Percentiles rank a stretch among this genome's conserved stretches.
Conservation (phyloP, 495 filamentous ascomycete genomes). For the Aspergillus kassunensis region DNA sequence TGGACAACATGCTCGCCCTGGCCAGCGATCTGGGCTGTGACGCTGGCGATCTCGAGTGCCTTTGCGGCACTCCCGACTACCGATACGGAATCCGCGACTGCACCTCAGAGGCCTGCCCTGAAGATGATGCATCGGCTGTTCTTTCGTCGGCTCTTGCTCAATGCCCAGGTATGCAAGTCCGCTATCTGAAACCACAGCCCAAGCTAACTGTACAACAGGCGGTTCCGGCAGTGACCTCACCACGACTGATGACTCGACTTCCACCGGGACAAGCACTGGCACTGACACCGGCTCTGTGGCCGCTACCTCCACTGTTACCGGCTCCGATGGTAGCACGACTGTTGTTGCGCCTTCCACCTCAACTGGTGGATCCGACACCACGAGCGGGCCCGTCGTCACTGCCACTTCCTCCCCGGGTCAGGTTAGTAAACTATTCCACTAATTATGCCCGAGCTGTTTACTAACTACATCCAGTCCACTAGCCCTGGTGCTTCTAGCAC, state of each 20-base stretch:
- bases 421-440: neutral
- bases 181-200: neutral
- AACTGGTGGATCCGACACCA: constrained; percentile 10
- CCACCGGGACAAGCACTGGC: constrained; percentile 7
- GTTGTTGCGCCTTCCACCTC: constrained; percentile 25
- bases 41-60: constrained; percentile 55
- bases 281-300: constrained; percentile 18
- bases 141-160: constrained; percentile 32
- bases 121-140: constrained; percentile 37
- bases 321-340: constrained; percentile 20
- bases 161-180: constrained; percentile 25
- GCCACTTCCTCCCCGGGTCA: constrained; percentile 4
- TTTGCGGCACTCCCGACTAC: constrained; percentile 68
- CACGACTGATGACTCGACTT: constrained; percentile 19
- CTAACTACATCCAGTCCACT: constrained; percentile 8
- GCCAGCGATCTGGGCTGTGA: constrained; percentile 58
- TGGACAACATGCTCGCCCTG: constrained; percentile 66
- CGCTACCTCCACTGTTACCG: constrained; percentile 1
- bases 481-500: neutral
- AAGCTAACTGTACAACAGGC: neutral
- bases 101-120: constrained; percentile 60
- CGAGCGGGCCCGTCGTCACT: constrained; percentile 10
- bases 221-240: constrained; percentile 17
- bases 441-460: constrained; percentile 8
- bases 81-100: constrained; percentile 76